A percentile compares a stretch with the other conserved stretches of the same genome.
Conservation (phyloP, 2,329 filamentous ascomycete species). For the Ciborinia camelliae region DNA sequence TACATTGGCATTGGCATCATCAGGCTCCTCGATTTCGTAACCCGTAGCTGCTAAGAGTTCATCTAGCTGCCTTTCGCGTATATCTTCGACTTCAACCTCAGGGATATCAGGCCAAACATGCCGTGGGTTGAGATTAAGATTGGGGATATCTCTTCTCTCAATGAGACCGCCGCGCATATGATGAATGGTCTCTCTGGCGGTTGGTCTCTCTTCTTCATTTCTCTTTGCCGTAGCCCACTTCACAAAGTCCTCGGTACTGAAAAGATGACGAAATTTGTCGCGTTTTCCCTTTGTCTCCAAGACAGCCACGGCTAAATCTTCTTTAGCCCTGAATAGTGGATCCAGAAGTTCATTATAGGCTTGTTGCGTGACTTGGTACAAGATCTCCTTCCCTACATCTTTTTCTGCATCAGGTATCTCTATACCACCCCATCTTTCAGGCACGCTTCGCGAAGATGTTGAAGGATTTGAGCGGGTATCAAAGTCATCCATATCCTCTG, state of each 20-base stretch:
- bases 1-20: slow-evolving; percentile 14
- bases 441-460: slow-evolving; percentile 67
- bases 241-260: slow-evolving; percentile 44
- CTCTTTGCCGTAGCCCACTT: slow-evolving; percentile 31
- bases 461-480: slow-evolving; percentile 70
- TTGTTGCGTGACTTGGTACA: slow-evolving; percentile 89
- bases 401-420: slow-evolving; percentile 76
- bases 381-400: slow-evolving; percentile 69
- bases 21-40: slow-evolving; percentile 35
- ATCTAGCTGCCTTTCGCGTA: slow-evolving; percentile 32
- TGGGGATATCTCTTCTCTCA: neutral
- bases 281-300: slow-evolving; percentile 61
- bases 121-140: neutral
- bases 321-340: slow-evolving; percentile 75
- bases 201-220: slow-evolving; percentile 11
- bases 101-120: slow-evolving; percentile 26
- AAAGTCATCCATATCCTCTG: slow-evolving; percentile 66
- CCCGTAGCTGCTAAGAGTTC: slow-evolving; percentile 33
- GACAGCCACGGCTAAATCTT: slow-evolving; percentile 70
- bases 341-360: slow-evolving; percentile 92
- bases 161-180: neutral
- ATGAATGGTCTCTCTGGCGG: neutral
- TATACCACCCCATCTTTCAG: slow-evolving; percentile 73
- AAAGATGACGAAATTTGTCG: slow-evolving; percentile 51
- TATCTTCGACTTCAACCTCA: slow-evolving; percentile 33